Evolutionary conservation across 257 asterid genomes (phyloP).

Genomic region (Lantana camara): DNA sequence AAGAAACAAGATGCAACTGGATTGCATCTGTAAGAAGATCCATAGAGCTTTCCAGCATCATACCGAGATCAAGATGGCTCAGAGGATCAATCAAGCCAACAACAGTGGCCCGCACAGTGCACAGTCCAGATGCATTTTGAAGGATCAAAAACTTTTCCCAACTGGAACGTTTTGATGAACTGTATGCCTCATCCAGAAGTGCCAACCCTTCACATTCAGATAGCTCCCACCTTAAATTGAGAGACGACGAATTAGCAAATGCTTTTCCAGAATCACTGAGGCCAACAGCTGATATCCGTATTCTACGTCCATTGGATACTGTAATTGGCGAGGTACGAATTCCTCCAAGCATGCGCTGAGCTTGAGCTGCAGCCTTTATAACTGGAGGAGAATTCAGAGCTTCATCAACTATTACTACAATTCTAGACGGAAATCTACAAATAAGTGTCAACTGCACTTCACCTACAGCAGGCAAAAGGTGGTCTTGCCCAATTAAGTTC

Average conservation of each 20-base stretch:
- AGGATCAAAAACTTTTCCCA: conserved; percentile 85
- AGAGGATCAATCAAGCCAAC: conserved; percentile 46
- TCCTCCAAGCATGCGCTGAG: conserved; percentile 64
- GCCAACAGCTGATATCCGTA: conserved; percentile 82
- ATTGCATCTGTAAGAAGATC: conserved; percentile 69
- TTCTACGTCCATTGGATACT: conserved; percentile 82
- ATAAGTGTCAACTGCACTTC: conserved; percentile 63
- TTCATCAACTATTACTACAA: conserved; percentile 74
- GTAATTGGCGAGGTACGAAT: conserved; percentile 64
- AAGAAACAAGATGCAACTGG: conserved; percentile 78
- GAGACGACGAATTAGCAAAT: conserved; percentile 88
- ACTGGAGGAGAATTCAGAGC: conserved; percentile 54
- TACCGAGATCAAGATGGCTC: conserved; percentile 37
- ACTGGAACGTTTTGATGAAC: conserved; percentile 48
- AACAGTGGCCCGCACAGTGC: conserved; percentile 65
- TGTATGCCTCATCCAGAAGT: conserved; percentile 48
- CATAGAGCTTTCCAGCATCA: conserved; percentile 34
- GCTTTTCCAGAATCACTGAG: conserved; percentile 70
- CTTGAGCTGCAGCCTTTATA: conserved; percentile 63
- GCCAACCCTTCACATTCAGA: conserved; percentile 69
- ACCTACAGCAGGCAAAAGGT: conserved; percentile 71
- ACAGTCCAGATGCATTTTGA: conserved; percentile 76
- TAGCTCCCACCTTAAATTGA: conserved; percentile 73
- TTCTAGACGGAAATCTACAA: conserved; percentile 75
- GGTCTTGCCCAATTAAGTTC: conserved; percentile 74